These are phyloP conservation scores for Triticum monococcum DNA, from an alignment of 176 grass and related monocot genomes.

Conservation along the genomic window DNA sequence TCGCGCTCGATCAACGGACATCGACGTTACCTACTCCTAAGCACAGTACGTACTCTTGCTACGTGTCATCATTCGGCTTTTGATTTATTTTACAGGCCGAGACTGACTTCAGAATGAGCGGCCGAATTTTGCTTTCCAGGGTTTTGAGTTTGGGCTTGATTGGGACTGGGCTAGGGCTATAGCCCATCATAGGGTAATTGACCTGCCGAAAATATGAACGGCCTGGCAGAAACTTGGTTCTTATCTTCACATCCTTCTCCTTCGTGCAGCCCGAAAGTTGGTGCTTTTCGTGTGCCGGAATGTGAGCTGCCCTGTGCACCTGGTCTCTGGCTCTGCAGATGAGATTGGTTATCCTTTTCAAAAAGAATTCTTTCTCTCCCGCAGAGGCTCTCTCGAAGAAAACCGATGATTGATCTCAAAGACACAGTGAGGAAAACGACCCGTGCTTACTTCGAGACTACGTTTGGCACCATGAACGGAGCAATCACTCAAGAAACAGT, in stretches of 20 bases:
- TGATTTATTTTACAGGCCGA: not conserved
- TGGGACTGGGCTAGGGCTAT: not conserved
- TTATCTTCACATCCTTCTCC: not conserved
- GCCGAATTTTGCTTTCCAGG: not conserved
- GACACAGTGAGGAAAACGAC: not conserved
- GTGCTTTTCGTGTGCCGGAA: conserved; percentile 4
- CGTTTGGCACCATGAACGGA: not conserved
- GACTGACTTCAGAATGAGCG: not conserved
- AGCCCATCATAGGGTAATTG: not conserved
- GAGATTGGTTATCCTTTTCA: not conserved
- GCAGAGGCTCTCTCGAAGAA: not conserved
- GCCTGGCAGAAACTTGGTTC: conserved; percentile 7
- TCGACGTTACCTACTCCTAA: not conserved
- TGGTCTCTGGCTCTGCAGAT: not conserved
- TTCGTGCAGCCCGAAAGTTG: not conserved
- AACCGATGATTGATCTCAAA: not conserved
- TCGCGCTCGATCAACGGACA: not conserved
- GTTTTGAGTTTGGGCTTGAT: not conserved
- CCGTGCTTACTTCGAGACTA: not conserved
- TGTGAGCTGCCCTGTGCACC: not conserved
- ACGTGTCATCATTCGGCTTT: not conserved
- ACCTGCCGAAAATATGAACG: conserved; percentile 22
- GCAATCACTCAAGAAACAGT: not conserved
- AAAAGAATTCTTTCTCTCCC: not conserved
- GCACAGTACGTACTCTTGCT: not conserved